phyloP scores from a whole-genome alignment of 768 basidiomycete genomes.

The Tephrocybe sp. region DNA sequence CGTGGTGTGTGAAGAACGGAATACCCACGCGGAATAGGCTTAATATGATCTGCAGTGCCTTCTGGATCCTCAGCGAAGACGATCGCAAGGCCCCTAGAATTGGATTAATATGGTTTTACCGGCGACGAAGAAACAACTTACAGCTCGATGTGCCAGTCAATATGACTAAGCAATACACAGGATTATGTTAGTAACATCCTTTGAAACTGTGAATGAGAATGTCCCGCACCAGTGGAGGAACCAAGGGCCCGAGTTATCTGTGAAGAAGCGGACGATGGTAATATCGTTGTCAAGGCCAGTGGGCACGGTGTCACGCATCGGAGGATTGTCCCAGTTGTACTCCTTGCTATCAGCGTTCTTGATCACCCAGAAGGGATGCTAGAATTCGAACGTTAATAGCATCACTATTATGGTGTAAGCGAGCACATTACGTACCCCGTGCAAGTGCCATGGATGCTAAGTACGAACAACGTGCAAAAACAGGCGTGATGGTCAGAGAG shows the following conservation, averaged over 20 bases:
- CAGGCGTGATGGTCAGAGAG: background rate
- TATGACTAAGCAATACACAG: background rate
- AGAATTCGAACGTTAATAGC: background rate
- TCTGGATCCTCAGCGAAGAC: constrained; percentile 32
- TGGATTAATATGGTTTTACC: background rate
- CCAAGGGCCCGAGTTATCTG: constrained; percentile 5
- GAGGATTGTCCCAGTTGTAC: constrained; percentile 6
- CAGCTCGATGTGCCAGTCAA: constrained; percentile 11
- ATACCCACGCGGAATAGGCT: background rate
- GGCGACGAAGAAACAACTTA: background rate
- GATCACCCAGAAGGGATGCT: constrained; percentile 7
- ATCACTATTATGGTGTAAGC: no score
- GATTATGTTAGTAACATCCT: background rate
- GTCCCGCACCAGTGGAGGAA: constrained; percentile 3
- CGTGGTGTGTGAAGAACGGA: no score
- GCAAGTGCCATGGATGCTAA: constrained; percentile 6
- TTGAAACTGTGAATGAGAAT: background rate
- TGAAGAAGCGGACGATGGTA: constrained; percentile 4
- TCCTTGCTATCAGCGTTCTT: constrained; percentile 1
- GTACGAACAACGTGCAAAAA: no score
- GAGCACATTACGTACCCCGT: background rate
- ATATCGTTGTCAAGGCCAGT: background rate
- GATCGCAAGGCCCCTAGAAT: constrained; percentile 25
- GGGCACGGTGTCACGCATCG: background rate
- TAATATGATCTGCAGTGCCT: background rate